Conservation (phyloP, 495 filamentous ascomycete genomes). For the Sordaria brevicollis region DNA sequence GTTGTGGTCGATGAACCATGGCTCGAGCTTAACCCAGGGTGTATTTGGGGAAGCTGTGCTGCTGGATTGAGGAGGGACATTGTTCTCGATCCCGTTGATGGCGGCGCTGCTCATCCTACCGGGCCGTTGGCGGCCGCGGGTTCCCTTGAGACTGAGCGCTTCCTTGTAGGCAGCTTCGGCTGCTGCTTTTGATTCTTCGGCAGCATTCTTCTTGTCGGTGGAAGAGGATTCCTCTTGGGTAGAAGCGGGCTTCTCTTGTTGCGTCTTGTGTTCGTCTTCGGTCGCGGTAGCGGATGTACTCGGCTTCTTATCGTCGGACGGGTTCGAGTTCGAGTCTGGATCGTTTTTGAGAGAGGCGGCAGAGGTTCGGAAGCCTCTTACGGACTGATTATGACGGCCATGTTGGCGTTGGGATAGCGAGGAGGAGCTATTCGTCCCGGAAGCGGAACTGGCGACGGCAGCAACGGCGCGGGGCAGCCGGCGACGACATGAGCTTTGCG, state of each 20-base stretch:
- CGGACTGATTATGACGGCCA: not conserved
- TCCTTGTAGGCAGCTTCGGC: not conserved
- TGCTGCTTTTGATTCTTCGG: not conserved
- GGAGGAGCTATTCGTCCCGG: not conserved
- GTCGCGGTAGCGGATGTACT: not conserved
- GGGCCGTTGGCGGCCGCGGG: not conserved
- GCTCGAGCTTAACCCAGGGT: constrained; percentile 30
- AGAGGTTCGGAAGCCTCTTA: constrained; percentile 13
- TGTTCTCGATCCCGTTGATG: not conserved
- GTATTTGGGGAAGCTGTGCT: not conserved
- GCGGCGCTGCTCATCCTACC: not conserved
- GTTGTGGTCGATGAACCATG: constrained; percentile 28
- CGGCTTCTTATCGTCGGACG: not conserved
- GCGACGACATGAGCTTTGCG: constrained; percentile 4
- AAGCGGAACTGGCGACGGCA: not conserved
- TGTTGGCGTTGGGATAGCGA: not conserved
- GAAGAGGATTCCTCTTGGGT: not conserved
- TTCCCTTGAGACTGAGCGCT: not conserved
- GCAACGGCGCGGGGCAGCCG: constrained; percentile 9
- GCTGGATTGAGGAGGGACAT: not conserved
- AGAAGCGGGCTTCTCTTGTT: not conserved
- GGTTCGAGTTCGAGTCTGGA: constrained; percentile 2
- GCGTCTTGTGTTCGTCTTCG: not conserved
- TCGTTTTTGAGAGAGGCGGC: constrained; percentile 4
- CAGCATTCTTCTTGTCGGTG: not conserved